Percentiles rank a stretch among this genome's conserved stretches.
Conservation (phyloP, 2,329 filamentous ascomycete genomes). For the Epichloe brachyelytri region DNA sequence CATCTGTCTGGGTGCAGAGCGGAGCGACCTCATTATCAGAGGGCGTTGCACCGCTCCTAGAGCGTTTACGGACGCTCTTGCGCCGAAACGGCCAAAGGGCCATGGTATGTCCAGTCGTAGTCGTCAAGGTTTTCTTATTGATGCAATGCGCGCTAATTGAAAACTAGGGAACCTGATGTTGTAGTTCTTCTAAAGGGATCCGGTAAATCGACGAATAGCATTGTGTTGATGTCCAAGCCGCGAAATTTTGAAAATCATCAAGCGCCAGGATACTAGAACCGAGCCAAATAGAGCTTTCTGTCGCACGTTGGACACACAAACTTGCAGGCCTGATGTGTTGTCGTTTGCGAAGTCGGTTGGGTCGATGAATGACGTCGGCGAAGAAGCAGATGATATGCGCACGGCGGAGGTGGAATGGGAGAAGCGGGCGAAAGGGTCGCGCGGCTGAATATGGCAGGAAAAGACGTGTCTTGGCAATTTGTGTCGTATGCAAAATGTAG, state of each 20-base stretch:
- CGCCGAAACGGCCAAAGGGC: slow-evolving; percentile 75
- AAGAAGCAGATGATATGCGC: not conserved
- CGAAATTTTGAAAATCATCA: not conserved
- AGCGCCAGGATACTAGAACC: not conserved
- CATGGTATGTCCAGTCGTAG: slow-evolving; percentile 34
- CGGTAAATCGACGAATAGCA: slow-evolving; percentile 5
- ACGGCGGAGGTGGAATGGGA: not conserved
- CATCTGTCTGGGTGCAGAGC: slow-evolving; percentile 24
- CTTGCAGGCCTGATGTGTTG: not conserved
- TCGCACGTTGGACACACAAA: not conserved
- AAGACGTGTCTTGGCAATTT: not conserved
- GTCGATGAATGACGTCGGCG: not conserved
- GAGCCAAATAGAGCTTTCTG: not conserved
- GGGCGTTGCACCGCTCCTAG: slow-evolving; percentile 39
- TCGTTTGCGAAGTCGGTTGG: not conserved
- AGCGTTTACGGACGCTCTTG: slow-evolving; percentile 52
- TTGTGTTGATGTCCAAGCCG: slow-evolving; percentile 2
- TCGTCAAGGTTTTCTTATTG: not conserved
- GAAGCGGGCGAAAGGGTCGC: not conserved
- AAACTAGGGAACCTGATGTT: not conserved
- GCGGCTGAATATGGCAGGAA: not conserved
- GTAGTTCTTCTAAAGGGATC: not conserved
- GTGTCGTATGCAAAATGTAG: not conserved
- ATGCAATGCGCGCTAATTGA: slow-evolving; percentile 1
- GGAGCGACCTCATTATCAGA: slow-evolving; percentile 35